Conservation (phyloP, 1,139 yeast genomes). For the Hanseniaspora gamundiae region DNA sequence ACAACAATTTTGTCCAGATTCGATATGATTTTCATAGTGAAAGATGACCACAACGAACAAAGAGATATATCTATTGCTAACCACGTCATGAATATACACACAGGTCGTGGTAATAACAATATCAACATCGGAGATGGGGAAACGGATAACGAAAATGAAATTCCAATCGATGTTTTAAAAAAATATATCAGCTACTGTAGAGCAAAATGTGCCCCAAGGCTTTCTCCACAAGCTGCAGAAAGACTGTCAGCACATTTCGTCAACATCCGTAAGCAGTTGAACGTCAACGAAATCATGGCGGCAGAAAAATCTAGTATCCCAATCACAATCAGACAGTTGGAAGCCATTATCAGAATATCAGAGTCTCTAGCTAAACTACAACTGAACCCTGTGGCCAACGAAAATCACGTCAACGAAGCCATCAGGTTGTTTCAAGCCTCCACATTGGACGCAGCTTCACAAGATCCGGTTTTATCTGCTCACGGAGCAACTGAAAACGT, state of each 20-base stretch:
- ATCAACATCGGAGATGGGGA: conserved; percentile 47
- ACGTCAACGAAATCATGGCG: conserved; percentile 66
- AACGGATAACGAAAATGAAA: conserved; percentile 35
- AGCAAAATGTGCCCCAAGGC: conserved; percentile 81
- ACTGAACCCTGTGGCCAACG: conserved; percentile 72
- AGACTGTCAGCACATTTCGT: conserved; percentile 90
- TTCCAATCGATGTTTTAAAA: conserved; percentile 83
- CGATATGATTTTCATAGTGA: conserved; percentile 96
- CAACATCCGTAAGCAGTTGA: conserved; percentile 74
- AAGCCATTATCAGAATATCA: conserved; percentile 91
- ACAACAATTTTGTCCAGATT: conserved; percentile 93
- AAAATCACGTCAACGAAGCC: conserved; percentile 90
- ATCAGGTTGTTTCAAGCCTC: conserved; percentile 90
- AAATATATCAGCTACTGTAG: conserved; percentile 87
- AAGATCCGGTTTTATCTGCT: conserved; percentile 34
- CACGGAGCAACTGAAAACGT: conserved; percentile 36
- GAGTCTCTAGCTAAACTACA: conserved; percentile 87
- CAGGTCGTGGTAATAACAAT: conserved; percentile 45
- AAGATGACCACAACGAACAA: conserved; percentile 82
- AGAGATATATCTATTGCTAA: conserved; percentile 85
- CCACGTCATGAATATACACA: conserved; percentile 91
- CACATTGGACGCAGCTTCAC: conserved; percentile 94
- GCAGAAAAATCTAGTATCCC: conserved; percentile 93
- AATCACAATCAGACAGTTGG: conserved; percentile 92
- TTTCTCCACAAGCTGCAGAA: conserved; percentile 83